Base-by-base conservation (phyloP, 2,329 filamentous ascomycete genomes). In the Graphium sp. region DNA sequence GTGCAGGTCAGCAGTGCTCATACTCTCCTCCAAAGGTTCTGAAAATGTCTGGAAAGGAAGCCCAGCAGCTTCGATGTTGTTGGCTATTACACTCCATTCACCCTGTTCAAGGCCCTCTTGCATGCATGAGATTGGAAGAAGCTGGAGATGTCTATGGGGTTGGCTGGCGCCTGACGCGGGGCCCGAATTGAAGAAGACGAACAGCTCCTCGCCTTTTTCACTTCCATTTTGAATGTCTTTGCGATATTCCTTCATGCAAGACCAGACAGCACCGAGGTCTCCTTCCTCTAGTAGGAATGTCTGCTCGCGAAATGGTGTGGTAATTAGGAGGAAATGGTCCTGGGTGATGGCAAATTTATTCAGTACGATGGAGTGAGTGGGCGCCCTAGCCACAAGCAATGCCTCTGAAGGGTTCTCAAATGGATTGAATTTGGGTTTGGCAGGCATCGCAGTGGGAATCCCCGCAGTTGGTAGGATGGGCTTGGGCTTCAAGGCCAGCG, bases 331-430 rank as follows among this genome's bases (percentile, higher is more conserved):
- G 44, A 78, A 79, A 50, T 83, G 77, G 40, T 73, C 62, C 0
- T 66, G 62, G 19, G 79, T 73, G 27, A 83, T 52, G 27, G 77
- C 74, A 40, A 77, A 83, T 47, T 82, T 83, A 56, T 83, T 83
- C 22, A 83, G 55, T 2, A 83, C 67, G 23, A 82, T 58, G 33
- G 62, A 59, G 46, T 83, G 75, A 7, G 53, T 47, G 1, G 66
- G 53, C 6, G 78, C 41, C 16, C 48, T 46, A 11, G 62, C 47
- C 24, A 73, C 48, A 21, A 74, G 53, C 32, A 76, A 60, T 7
- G 66, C 52, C 5, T 60, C 53, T 3, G 54, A 41, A 0, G 60
- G 47, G 34, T 68, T 56, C 19, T 65, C 69, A 46, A 83, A 83
- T 4, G 74, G 74, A 44, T 82, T 66, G 40, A 64, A 58, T 3